Base-by-base conservation (phyloP, 345 rosid genomes). In the Hypericum perforatum region DNA sequence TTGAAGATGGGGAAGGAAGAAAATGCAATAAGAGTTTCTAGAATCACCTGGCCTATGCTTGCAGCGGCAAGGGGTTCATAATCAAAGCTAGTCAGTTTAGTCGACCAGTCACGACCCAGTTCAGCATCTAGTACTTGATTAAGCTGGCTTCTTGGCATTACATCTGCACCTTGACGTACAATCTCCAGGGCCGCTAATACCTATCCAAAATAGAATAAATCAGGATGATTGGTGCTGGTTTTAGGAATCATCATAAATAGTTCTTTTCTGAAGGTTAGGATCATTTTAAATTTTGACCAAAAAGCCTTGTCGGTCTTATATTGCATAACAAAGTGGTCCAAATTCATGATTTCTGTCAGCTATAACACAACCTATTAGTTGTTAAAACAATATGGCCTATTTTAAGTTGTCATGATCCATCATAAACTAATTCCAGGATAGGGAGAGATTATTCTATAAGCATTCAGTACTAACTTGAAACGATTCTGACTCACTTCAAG, bases 101-200 rank as follows among this genome's bases (percentile, higher is more conserved):
- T 70, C 37, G 85, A 73, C 99, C 99, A 92, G 59, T 71, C 74
- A 32, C 78, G n/a, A 57, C 95, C 95, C 74, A 92, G 67, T 59
- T 88, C 98, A 57, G 84, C 73, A 58, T 74, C 83, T 77, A 92
- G 60, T 75, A 92, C 98, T 52, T 76, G 86, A 78, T 84, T 70
- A 9, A 92, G 95, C 63, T 92, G 98, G 66, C 77, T 78, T 65
- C 77, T 82, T 13, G 98, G 98, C 98, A 92, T 88, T 71, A 92
- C 94, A 76, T 92, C 98, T 16, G 98, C 98, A 59, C 98, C 97
- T 85, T 92, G 95, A 63, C 98, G 97, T 48, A 92, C 98, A 55
- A 80, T 80, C 70, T 92, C 95, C 72, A 92, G 58, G 65, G 98
- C 98, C 47, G 94, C 85, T 76, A 92, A 85, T 53, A 89, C 88